Evolutionary conservation across 805 yeast species (phyloP), one percentile per base, ranked within the genome.

Genomic region (Saccharomycodes ludwigii): DNA sequence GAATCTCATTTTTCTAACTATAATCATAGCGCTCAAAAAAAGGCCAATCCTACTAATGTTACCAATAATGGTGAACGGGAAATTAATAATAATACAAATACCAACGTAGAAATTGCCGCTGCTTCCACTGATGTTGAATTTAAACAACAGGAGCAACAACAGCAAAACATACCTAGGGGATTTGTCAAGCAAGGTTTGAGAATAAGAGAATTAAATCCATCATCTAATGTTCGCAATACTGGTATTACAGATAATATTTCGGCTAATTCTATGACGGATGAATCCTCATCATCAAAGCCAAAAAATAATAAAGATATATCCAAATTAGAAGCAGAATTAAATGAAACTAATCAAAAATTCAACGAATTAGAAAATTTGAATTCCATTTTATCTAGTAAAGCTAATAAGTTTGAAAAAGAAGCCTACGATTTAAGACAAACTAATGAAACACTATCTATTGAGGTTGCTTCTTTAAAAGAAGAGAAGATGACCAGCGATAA

Each of bases 301-400:
- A 46, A 50, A 30, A 56, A 56, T 33, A 65, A 65, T 28, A 57
- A 63, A 31, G 73, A 69, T 38, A 53, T 68, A 18, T 59, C 61
- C 35, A 38, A 63, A 23, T 48, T 70, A 8, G 42, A 66, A 17
- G 61, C 58, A 19, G 73, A 68, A 42, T 66, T 69, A 24, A 55
- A 66, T 13, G 59, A 67, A 37, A 62, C 68, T 67, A 76, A 72
- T 37, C 40, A 43, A 10, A 52, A 52, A 26, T 64, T 66, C 16
- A 54, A 66, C 3, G 47, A 49, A 8, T 48, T 64, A 16, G 65
- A 64, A 37, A 39, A 44, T 15, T 44, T 50, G 24, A 52, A 46
- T 33, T 16, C 42, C 2, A 24, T 43, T n/a, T 35, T 52, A 17
- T 48, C 39, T 24, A 40, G 44, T 3, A 53, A 44, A 38, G 40